Evolutionary conservation across 129 eudicot species (phyloP), one percentile per base, ranked within the genome.

Genomic region (Escallonia rubra): DNA sequence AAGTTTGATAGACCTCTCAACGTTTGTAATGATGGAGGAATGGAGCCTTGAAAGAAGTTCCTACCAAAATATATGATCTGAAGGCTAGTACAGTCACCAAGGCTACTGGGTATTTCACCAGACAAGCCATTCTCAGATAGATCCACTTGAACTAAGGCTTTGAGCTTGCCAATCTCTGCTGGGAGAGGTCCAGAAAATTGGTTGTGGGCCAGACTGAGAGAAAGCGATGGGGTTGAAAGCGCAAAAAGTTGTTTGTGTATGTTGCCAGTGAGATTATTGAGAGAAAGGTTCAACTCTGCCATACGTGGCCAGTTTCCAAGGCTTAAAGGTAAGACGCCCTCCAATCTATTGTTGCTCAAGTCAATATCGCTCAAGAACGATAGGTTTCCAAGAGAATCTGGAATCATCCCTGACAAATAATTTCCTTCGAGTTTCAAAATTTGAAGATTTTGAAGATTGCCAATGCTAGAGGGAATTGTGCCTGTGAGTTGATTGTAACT

Each of bases 221-320:
- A 4, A 5, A 3, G 44, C 3, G 76, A 74, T 41, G 76, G 54
- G 46, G 75, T 38, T 0, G 81, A 51, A 15, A 75, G 16, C 10
- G 56, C 70, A 43, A 80, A 66, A 57, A 71, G 10, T 47, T 80
- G 68, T 39, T 15, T 2, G 11, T 72, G 81, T 75, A 76, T 71
- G 10, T 72, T 57, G 65, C 81, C 81, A 12, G 49, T 71, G 62
- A 75, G 64, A 45, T 71, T 80, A 68, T 76, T 75, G 34, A 0
- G 40, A 39, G 72, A 67, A 43, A 80, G 75, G 39, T 52, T 44
- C 72, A 81, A 64, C 0, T 7, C 4, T 42, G 15, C 4, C 57
- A 81, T 52, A 57, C 65, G 42, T 41, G 7, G 61, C 15, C 75
- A 76, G 57, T 76, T 75, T 16, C 79, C 81, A 61, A 81, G 52